These are phyloP conservation scores for Albugo laibachii DNA, from an alignment of 352 stramenopile species.

Conservation along the genomic window DNA sequence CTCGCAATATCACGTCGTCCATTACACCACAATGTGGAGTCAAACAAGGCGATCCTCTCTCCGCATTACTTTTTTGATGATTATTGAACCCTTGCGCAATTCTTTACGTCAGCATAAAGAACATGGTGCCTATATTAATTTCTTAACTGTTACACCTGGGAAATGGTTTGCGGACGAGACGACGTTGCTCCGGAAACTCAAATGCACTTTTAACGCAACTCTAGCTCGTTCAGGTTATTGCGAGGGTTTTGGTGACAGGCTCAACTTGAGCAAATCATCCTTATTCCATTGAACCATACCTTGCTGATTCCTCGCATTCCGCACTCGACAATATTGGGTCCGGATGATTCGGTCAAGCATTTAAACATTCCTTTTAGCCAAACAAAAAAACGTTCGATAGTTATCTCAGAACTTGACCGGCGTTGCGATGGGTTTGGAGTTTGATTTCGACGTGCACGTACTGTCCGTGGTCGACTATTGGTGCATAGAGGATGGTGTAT, in stretches of 20 bases:
- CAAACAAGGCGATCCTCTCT: not conserved
- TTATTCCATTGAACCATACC: conserved; percentile 4
- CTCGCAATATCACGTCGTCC: not conserved
- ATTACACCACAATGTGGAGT: not conserved
- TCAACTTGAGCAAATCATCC: conserved; percentile 7
- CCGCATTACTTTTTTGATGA: not conserved
- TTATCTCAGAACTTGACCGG: not conserved
- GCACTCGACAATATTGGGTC: not conserved
- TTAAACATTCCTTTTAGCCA: conserved; percentile 4
- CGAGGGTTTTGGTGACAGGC: conserved; percentile 4
- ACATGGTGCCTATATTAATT: not conserved
- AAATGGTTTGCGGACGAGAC: conserved; percentile 1
- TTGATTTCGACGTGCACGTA: not conserved
- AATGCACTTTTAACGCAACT: too few relatives aligned
- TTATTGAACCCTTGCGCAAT: not conserved
- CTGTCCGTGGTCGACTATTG: not conserved
- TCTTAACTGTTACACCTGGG: not conserved
- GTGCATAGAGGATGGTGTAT: conserved; percentile 1
- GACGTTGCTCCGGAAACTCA: conserved; percentile 1
- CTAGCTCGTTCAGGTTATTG: conserved; percentile 5
- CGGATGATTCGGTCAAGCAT: conserved; percentile 3
- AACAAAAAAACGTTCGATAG: not conserved
- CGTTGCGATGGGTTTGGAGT: not conserved
- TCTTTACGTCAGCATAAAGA: not conserved
- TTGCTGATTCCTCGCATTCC: not conserved